These are phyloP conservation scores for Selaginella tamariscina DNA, from an alignment of 75 land plant species.

Conservation along the genomic window DNA sequence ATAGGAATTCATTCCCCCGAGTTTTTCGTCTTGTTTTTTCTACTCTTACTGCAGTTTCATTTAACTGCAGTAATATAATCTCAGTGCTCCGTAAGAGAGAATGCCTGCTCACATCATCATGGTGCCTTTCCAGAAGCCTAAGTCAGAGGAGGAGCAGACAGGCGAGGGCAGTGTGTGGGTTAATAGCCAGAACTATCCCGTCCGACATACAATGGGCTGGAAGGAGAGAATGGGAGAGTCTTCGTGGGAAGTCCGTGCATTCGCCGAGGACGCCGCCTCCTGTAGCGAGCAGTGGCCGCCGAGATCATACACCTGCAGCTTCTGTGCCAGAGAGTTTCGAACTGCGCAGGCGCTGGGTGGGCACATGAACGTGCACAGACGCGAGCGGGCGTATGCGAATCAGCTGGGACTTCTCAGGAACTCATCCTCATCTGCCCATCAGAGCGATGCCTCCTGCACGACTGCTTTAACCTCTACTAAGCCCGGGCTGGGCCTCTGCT, in stretches of 20 bases:
- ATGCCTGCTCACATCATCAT: too few species aligned
- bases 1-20: not conserved
- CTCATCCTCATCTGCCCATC: not conserved
- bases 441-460: not conserved
- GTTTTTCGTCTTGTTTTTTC: not conserved
- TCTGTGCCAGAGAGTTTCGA: constrained; percentile 51
- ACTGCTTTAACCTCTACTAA: not conserved
- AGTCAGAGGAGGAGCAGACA: not conserved
- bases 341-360: constrained; percentile 33
- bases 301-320: constrained; percentile 42
- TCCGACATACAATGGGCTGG: too few species aligned
- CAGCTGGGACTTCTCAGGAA: not conserved
- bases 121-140: not conserved
- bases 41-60: not conserved
- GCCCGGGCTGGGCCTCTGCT: not conserved
- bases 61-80: too few species aligned
- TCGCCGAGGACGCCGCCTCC: constrained; percentile 31
- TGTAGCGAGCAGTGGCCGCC: constrained; percentile 14
- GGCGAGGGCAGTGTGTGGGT: not conserved
- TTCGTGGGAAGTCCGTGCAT: constrained; percentile 42
- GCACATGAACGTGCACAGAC: constrained; percentile 57
- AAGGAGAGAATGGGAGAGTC: too few species aligned
- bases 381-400: constrained; percentile 36
- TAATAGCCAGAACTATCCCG: too few species aligned
- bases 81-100: too few species aligned